Evolutionary conservation across 176 grass and related monocot genomes (phyloP).

Genomic region (Musa acuminata): DNA sequence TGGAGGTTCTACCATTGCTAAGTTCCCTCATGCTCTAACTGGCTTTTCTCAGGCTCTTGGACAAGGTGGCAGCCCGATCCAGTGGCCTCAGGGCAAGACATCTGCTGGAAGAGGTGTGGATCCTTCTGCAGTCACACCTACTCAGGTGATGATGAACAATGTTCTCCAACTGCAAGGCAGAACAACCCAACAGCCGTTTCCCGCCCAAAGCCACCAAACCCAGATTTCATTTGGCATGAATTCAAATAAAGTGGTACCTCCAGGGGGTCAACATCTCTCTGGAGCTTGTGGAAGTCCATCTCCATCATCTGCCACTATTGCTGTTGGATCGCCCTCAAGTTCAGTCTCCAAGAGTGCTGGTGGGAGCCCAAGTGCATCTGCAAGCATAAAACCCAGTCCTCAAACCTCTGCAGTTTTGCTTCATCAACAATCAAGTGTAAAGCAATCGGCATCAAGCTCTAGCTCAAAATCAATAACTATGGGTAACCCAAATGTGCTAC

Average conservation of each 20-base stretch:
- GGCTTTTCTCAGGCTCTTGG: constrained; percentile 37
- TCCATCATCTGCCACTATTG: constrained; percentile 51
- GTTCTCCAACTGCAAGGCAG: constrained; percentile 51
- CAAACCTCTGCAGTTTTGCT: constrained; percentile 27
- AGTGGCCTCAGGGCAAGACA: constrained; percentile 57
- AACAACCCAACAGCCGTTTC: constrained; percentile 36
- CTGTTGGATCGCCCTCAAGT: constrained; percentile 59
- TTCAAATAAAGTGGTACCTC: constrained; percentile 49
- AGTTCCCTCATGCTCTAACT: constrained; percentile 36
- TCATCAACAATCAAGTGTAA: constrained; percentile 50
- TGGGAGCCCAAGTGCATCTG: constrained; percentile 51
- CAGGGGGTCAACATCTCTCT: constrained; percentile 37
- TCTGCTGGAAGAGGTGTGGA: constrained; percentile 39
- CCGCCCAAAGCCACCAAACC: constrained; percentile 47
- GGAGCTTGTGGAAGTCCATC: constrained; percentile 45
- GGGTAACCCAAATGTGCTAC: constrained; percentile 47
- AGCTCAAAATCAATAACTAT: constrained; percentile 34
- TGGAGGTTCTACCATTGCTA: constrained; percentile 10
- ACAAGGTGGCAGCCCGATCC: constrained; percentile 38
- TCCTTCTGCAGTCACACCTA: constrained; percentile 26
- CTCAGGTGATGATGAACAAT: constrained; percentile 50
- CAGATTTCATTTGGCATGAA: constrained; percentile 55
- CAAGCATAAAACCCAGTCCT: constrained; percentile 44
- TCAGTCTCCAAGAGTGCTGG: constrained; percentile 70
- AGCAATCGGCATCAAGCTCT: constrained; percentile 48